Conservation (phyloP, 768 basidiomycete genomes). For the Dendrothele bispora region DNA sequence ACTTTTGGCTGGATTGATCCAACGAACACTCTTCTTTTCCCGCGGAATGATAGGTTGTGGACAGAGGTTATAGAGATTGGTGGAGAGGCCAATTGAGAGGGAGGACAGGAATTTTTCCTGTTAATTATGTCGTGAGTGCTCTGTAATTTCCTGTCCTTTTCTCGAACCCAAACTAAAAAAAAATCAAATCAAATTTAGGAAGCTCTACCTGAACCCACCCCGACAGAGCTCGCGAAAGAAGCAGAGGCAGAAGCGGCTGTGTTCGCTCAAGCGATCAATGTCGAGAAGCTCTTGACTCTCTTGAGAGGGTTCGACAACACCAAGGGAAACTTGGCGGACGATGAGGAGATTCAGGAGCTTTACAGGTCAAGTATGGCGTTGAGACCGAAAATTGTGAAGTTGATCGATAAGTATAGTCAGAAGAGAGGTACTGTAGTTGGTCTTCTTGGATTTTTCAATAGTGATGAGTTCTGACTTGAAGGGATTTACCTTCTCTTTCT, state of each 20-base stretch:
- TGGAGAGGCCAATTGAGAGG: conserved; percentile 93
- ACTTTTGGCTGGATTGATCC: too few relatives aligned
- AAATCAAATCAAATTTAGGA: conserved; percentile 60
- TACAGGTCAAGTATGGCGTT: conserved; percentile 89
- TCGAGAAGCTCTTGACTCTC: conserved; percentile 78
- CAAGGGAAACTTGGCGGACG: conserved; percentile 84
- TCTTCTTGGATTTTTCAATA: too few relatives aligned
- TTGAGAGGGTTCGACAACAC: conserved; percentile 71
- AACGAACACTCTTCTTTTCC: too few relatives aligned
- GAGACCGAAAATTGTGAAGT: conserved; percentile 91
- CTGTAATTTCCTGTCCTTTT: conserved; percentile 4
- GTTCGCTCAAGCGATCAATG: conserved; percentile 82
- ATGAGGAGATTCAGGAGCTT: conserved; percentile 92
- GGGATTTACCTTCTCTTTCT: not conserved
- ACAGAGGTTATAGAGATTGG: conserved; percentile 95
- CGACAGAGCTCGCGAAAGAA: conserved; percentile 74
- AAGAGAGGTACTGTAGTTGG: conserved; percentile 57
- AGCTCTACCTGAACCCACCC: conserved; percentile 81
- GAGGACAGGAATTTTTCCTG: conserved; percentile 92
- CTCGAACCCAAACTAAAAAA: not conserved
- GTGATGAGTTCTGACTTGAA: too few relatives aligned
- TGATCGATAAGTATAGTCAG: conserved; percentile 97
- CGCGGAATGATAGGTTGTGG: too few relatives aligned
- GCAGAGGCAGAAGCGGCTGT: conserved; percentile 86
- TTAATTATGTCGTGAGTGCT: conserved; percentile 85